phyloP scores from a whole-genome alignment of 2,329 filamentous ascomycete genomes.

The Fusarium sp. region DNA sequence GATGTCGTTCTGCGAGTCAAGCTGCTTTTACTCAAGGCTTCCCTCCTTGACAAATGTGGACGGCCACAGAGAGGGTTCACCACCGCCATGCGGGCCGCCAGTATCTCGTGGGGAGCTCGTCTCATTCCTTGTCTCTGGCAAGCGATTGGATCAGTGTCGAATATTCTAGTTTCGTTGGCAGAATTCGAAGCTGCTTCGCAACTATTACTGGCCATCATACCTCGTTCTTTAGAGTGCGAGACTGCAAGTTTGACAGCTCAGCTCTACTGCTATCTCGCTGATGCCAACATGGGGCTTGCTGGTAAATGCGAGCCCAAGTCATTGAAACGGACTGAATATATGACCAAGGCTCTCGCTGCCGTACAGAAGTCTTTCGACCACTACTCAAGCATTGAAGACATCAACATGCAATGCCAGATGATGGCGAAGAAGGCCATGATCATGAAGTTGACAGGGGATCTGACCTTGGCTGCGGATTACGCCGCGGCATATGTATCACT shows the following conservation, averaged over 20 bases:
- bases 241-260: conserved; percentile 71
- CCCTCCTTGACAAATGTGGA: conserved; percentile 75
- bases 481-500: conserved; percentile 74
- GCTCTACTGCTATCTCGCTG: conserved; percentile 77
- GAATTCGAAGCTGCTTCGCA: conserved; percentile 77
- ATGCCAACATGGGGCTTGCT: conserved; percentile 83
- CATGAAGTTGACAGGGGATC: conserved; percentile 76
- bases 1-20: conserved; percentile 75
- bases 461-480: conserved; percentile 72
- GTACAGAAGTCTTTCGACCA: conserved; percentile 73
- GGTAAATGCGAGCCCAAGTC: conserved; percentile 62
- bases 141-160: conserved; percentile 74
- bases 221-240: conserved; percentile 80
- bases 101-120: conserved; percentile 76
- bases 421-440: conserved; percentile 85
- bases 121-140: conserved; percentile 79
- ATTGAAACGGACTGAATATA: conserved; percentile 64
- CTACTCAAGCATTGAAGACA: conserved; percentile 74
- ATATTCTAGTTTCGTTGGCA: conserved; percentile 75
- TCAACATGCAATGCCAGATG: conserved; percentile 79
- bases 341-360: conserved; percentile 69
- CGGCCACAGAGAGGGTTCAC: conserved; percentile 82
- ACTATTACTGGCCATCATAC: conserved; percentile 76
- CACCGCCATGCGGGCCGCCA: conserved; percentile 79
- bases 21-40: conserved; percentile 78